Evolutionary conservation across 352 stramenopile species (phyloP).

Genomic region (Phytophthora fragariae): DNA sequence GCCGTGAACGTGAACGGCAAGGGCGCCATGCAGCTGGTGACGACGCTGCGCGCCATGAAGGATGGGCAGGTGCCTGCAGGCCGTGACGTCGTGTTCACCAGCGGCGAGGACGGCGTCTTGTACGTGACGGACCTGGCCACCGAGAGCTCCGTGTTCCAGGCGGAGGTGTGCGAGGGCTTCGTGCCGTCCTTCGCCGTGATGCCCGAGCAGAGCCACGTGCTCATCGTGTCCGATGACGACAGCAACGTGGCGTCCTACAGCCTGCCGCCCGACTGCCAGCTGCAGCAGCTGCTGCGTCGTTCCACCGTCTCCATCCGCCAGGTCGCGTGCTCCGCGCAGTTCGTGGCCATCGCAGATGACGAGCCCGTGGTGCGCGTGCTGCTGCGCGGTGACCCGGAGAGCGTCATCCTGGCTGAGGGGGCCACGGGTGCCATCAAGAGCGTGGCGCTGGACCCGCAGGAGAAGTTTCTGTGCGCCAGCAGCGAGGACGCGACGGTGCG

Average conservation of each 20-base stretch:
- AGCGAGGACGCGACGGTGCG: slow-evolving; percentile 78
- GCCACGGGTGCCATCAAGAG: slow-evolving; percentile 79
- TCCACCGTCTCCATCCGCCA: slow-evolving; percentile 81
- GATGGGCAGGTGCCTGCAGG: slow-evolving; percentile 38
- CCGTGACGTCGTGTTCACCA: slow-evolving; percentile 76
- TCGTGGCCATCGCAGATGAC: slow-evolving; percentile 78
- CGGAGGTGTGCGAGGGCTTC: slow-evolving; percentile 63
- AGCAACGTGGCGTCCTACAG: slow-evolving; percentile 74
- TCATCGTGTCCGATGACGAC: slow-evolving; percentile 78
- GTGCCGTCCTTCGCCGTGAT: slow-evolving; percentile 77
- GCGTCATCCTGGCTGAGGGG: slow-evolving; percentile 70
- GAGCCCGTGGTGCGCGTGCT: slow-evolving; percentile 80
- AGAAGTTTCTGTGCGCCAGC: slow-evolving; percentile 71
- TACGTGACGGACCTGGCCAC: slow-evolving; percentile 73
- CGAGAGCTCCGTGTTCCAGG: slow-evolving; percentile 56
- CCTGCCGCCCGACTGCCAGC: slow-evolving; percentile 57
- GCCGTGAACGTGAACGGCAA: slow-evolving; percentile 75
- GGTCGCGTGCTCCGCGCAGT: slow-evolving; percentile 64
- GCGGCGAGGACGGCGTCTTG: slow-evolving; percentile 83
- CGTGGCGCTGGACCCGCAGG: slow-evolving; percentile 64
- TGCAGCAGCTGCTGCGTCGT: slow-evolving; percentile 70
- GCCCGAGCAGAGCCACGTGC: slow-evolving; percentile 69
- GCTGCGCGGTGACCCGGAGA: slow-evolving; percentile 55
- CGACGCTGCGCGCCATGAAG: slow-evolving; percentile 40
- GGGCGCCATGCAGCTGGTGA: slow-evolving; percentile 69